A percentile compares a stretch with the other conserved stretches of the same genome.
Evolutionary conservation across 139 green algal species (phyloP).

Genomic region (Coccomyxa sp.): DNA sequence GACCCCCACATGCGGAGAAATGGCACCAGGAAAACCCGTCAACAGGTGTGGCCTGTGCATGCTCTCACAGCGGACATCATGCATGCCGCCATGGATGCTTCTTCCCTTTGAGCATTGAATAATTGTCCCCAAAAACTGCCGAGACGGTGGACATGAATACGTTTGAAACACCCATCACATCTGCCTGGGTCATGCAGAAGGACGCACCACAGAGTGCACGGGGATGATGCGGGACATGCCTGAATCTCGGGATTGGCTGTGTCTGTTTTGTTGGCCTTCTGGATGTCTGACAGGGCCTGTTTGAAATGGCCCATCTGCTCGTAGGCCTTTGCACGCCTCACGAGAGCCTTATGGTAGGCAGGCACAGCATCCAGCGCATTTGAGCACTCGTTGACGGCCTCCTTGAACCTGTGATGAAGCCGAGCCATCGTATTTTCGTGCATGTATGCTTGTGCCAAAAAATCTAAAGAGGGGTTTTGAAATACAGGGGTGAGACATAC

Average conservation of each 20-base stretch:
- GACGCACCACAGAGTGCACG: not conserved
- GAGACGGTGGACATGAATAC: too few relatives aligned
- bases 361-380: slow-evolving; percentile 55
- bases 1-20: too few relatives aligned
- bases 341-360: slow-evolving; percentile 52
- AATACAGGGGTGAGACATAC: too few relatives aligned
- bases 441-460: not conserved
- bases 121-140: too few relatives aligned
- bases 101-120: too few relatives aligned
- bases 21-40: too few relatives aligned
- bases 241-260: slow-evolving; percentile 48
- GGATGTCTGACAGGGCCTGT: slow-evolving; percentile 70
- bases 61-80: too few relatives aligned
- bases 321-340: slow-evolving; percentile 62
- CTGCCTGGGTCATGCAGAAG: not conserved
- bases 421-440: not conserved
- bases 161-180: too few relatives aligned
- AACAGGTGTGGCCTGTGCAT: too few relatives aligned
- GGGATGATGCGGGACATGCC: slow-evolving; percentile 3
- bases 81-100: too few relatives aligned
- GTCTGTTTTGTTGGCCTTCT: slow-evolving; percentile 47
- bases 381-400: slow-evolving; percentile 75
- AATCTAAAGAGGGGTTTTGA: not conserved
- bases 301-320: slow-evolving; percentile 77
- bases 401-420: slow-evolving; percentile 63